Evolutionary conservation across 208 protist species (phyloP).

Genomic region (Chromosphaera perkinsii): DNA sequence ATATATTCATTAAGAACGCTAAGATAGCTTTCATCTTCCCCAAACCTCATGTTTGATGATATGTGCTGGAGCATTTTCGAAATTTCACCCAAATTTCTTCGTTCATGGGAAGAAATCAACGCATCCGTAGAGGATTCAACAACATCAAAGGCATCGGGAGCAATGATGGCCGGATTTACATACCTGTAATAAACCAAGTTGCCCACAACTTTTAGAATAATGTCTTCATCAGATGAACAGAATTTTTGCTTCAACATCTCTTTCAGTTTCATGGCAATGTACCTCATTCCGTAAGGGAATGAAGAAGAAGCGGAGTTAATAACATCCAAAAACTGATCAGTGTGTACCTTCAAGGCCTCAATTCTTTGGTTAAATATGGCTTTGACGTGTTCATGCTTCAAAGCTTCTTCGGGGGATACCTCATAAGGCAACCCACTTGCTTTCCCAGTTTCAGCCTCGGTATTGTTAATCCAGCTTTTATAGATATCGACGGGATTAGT

Average conservation of each 20-base stretch:
- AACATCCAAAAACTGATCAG: slow-evolving; percentile 51
- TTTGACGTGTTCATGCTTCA: slow-evolving; percentile 50
- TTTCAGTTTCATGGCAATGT: slow-evolving; percentile 53
- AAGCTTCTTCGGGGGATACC: slow-evolving; percentile 50
- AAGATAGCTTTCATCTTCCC: slow-evolving; percentile 45
- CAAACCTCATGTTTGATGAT: background rate
- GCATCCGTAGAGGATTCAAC: slow-evolving; percentile 31
- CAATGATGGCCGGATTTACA: slow-evolving; percentile 62
- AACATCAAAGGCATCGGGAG: slow-evolving; percentile 59
- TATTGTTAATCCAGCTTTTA: slow-evolving; percentile 51
- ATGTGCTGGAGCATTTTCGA: slow-evolving; percentile 55
- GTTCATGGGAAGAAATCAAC: slow-evolving; percentile 13
- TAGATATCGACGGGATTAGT: slow-evolving; percentile 58
- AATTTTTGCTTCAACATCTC: slow-evolving; percentile 30
- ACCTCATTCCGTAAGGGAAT: slow-evolving; percentile 65
- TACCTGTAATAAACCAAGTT: slow-evolving; percentile 70
- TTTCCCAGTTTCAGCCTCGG: slow-evolving; percentile 58
- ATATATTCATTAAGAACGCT: slow-evolving; percentile 58
- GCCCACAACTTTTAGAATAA: slow-evolving; percentile 56
- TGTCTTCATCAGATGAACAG: slow-evolving; percentile 28
- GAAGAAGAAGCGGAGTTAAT: slow-evolving; percentile 47
- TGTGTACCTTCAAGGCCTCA: slow-evolving; percentile 44
- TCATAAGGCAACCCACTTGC: slow-evolving; percentile 51
- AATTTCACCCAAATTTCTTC: slow-evolving; percentile 56
- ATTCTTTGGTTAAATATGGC: slow-evolving; percentile 49